A percentile compares a stretch with the other conserved stretches of the same genome.
Conservation (phyloP, 2,329 filamentous ascomycete genomes). For the Paraconiothyrium sp. region DNA sequence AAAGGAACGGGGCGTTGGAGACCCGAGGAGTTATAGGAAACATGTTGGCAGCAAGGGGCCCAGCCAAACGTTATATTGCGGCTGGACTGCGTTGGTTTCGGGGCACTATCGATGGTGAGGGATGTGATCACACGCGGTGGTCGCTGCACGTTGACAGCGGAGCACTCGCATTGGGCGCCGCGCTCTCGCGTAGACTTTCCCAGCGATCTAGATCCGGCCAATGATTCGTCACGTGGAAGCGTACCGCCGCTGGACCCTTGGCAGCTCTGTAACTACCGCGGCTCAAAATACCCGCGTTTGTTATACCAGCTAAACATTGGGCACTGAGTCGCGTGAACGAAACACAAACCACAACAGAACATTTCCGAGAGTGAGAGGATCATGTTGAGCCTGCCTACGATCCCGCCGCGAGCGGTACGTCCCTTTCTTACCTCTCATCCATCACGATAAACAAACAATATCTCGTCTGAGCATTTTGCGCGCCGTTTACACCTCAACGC, state of each 20-base stretch:
- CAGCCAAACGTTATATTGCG: conserved; percentile 3
- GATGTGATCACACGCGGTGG: conserved; percentile 6
- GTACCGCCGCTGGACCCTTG: not conserved
- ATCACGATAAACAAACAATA: not conserved
- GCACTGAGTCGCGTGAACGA: not conserved
- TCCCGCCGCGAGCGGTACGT: conserved; percentile 18
- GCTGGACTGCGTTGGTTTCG: not conserved
- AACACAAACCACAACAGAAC: not conserved
- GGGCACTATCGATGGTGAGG: conserved; percentile 4
- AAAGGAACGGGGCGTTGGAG: not conserved
- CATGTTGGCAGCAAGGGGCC: not conserved
- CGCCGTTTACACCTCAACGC: not conserved
- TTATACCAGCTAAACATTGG: not conserved
- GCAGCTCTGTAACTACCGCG: not conserved
- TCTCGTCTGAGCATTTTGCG: not conserved
- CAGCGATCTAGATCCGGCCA: not conserved
- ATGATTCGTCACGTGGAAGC: not conserved
- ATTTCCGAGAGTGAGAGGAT: not conserved
- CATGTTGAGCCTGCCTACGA: conserved; percentile 18
- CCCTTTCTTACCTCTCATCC: not conserved
- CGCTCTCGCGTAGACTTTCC: conserved; percentile 5
- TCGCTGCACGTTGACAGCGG: conserved; percentile 11
- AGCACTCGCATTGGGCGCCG: conserved; percentile 3
- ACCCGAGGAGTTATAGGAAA: not conserved
- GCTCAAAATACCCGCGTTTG: not conserved